Percentiles rank a stretch among this genome's conserved stretches.
These are phyloP conservation scores for Trichoderma lentiforme DNA, from an alignment of 2,329 filamentous ascomycete species.

Conservation along the genomic window DNA sequence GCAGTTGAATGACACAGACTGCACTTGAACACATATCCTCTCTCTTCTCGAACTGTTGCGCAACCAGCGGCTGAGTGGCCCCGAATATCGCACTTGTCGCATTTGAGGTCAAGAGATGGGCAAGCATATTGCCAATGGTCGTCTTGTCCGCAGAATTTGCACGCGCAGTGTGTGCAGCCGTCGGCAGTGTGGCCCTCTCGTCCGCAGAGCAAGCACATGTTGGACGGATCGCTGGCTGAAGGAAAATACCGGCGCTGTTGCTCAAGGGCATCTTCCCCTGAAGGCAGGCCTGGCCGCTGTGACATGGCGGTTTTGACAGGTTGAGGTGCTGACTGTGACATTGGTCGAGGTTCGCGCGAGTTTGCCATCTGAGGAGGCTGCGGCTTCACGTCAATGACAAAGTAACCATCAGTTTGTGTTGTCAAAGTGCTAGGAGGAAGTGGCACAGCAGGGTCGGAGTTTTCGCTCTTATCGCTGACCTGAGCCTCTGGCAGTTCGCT, in stretches of 20 bases:
- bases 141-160: slow-evolving; percentile 45
- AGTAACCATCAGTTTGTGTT: background rate
- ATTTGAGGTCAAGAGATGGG: slow-evolving; percentile 46
- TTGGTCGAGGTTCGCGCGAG: background rate
- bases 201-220: slow-evolving; percentile 53
- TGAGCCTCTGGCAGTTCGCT: background rate
- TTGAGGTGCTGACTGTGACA: background rate
- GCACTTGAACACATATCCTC: slow-evolving; percentile 48
- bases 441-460: background rate
- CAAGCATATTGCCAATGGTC: slow-evolving; percentile 51
- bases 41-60: slow-evolving; percentile 54
- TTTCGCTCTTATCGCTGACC: background rate
- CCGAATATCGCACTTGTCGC: slow-evolving; percentile 58
- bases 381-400: background rate
- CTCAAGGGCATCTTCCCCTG: slow-evolving; percentile 33
- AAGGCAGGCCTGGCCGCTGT: slow-evolving; percentile 26
- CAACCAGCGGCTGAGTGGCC: slow-evolving; percentile 56
- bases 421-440: background rate
- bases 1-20: slow-evolving; percentile 54
- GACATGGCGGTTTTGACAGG: background rate
- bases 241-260: slow-evolving; percentile 52
- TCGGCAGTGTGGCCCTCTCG: slow-evolving; percentile 43
- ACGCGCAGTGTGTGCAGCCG: slow-evolving; percentile 45
- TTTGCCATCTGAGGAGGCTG: background rate
- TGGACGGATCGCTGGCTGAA: slow-evolving; percentile 39